Conservation (phyloP, 352 stramenopile genomes). For the Phytophthora lateralis region DNA sequence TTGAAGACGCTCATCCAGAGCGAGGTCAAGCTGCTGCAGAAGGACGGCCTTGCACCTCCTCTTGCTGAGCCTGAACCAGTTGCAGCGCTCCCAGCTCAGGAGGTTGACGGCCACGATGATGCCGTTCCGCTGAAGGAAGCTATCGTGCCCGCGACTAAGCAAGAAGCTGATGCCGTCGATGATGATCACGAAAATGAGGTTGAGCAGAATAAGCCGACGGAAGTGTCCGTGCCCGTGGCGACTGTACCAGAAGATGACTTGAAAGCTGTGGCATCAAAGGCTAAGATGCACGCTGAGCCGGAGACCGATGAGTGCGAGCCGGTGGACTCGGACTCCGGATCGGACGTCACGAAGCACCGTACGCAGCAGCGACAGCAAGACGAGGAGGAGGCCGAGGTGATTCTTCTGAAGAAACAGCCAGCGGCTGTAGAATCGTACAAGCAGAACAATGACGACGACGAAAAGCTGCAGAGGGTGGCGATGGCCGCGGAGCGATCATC, state of each 20-base stretch:
- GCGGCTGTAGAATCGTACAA: conserved; percentile 4
- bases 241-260: conserved; percentile 9
- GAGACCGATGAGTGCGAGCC: conserved; percentile 48
- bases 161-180: background rate
- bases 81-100: conserved; percentile 1
- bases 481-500: conserved; percentile 38
- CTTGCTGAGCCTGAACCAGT: conserved; percentile 5
- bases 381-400: conserved; percentile 18
- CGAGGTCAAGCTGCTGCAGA: conserved; percentile 72
- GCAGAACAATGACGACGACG: conserved; percentile 38
- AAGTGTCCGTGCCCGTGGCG: background rate
- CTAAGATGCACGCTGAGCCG: conserved; percentile 28
- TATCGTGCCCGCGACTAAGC: background rate
- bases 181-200: conserved; percentile 1
- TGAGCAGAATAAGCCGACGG: background rate
- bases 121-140: conserved; percentile 7
- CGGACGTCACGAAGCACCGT: conserved; percentile 20
- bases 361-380: conserved; percentile 25
- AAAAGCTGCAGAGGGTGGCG: conserved; percentile 38
- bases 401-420: conserved; percentile 11
- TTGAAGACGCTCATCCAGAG: conserved; percentile 79
- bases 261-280: conserved; percentile 1
- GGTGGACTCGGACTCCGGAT: conserved; percentile 38
- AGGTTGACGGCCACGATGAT: conserved; percentile 7
- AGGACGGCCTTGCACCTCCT: conserved; percentile 39